Evolutionary conservation across 2,329 filamentous ascomycete genomes (phyloP).

Genomic region (Xylariaceae sp.): DNA sequence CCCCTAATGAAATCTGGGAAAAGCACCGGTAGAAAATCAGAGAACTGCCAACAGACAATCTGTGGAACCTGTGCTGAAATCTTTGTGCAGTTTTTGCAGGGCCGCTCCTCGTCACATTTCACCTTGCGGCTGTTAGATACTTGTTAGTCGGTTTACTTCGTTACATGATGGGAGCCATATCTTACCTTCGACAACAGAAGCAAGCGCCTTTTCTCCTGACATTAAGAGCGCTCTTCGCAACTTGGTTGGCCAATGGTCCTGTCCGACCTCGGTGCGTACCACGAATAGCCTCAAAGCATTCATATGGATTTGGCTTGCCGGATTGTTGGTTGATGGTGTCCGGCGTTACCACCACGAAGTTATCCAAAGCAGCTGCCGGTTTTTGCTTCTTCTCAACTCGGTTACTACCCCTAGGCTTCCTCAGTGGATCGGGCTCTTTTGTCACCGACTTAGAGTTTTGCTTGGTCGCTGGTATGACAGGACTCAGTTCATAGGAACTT

Average conservation of each 20-base stretch:
- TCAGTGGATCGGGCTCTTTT: conserved; percentile 34
- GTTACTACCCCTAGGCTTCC: conserved; percentile 39
- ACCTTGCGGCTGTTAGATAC: conserved; percentile 46
- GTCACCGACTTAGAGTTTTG: conserved; percentile 19
- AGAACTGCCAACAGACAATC: conserved; percentile 57
- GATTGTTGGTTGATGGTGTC: conserved; percentile 49
- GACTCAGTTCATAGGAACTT: conserved; percentile 26
- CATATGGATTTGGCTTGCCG: conserved; percentile 48
- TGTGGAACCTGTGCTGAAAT: conserved; percentile 48
- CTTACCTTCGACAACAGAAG: conserved; percentile 51
- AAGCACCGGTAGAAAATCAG: conserved; percentile 49
- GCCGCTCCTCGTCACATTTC: conserved; percentile 52
- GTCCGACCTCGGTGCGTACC: conserved; percentile 53
- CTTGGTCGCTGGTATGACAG: conserved; percentile 25
- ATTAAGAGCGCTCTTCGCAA: conserved; percentile 51
- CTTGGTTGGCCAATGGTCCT: conserved; percentile 51
- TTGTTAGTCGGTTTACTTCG: no score
- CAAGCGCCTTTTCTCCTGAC: conserved; percentile 53
- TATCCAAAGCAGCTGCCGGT: conserved; percentile 38
- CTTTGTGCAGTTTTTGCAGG: conserved; percentile 55
- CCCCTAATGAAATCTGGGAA: conserved; percentile 50
- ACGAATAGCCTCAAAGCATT: conserved; percentile 52
- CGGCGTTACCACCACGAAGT: conserved; percentile 54
- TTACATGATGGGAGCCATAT: conserved; percentile 15
- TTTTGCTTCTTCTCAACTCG: conserved; percentile 46